Percentiles rank a stretch among this genome's conserved stretches.
These are phyloP conservation scores for Kwoniella dendrophila DNA, from an alignment of 768 basidiomycete genomes.

Conservation along the genomic window DNA sequence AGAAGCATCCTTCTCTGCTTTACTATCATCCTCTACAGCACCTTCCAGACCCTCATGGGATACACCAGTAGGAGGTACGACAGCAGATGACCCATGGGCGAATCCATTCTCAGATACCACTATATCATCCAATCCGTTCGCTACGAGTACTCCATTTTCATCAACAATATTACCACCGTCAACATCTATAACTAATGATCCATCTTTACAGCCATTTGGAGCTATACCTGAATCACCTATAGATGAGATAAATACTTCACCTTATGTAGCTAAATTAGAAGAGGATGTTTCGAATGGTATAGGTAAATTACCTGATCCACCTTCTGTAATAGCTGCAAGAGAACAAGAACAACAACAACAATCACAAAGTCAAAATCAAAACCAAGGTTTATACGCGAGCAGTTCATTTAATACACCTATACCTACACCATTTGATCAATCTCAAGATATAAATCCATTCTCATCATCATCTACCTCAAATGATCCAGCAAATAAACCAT, in stretches of 20 bases:
- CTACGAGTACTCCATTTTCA: conserved; percentile 8
- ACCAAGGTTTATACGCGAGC: conserved; percentile 13
- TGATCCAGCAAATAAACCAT: conserved; percentile 21
- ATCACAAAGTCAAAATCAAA: not conserved
- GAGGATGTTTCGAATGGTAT: conserved; percentile 23
- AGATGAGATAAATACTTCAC: conserved; percentile 27
- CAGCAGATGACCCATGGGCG: conserved; percentile 46
- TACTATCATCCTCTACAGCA: conserved; percentile 37
- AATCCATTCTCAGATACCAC: conserved; percentile 45
- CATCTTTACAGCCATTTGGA: not conserved
- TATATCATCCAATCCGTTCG: conserved; percentile 13
- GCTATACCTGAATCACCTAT: conserved; percentile 14
- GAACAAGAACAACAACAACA: not conserved
- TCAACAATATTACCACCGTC: conserved; percentile 4
- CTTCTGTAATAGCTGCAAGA: conserved; percentile 45
- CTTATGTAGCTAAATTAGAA: conserved; percentile 43
- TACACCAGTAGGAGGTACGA: conserved; percentile 5
- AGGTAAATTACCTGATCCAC: conserved; percentile 39
- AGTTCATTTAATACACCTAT: conserved; percentile 14
- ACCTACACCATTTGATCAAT: not conserved
- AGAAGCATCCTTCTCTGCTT: conserved; percentile 44
- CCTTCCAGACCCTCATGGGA: conserved; percentile 29
- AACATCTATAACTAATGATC: not conserved
- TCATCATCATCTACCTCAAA: conserved; percentile 4
- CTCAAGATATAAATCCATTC: conserved; percentile 7